phyloP scores from a whole-genome alignment of 2,329 filamentous ascomycete genomes.

The Tolypocladium tropicale region DNA sequence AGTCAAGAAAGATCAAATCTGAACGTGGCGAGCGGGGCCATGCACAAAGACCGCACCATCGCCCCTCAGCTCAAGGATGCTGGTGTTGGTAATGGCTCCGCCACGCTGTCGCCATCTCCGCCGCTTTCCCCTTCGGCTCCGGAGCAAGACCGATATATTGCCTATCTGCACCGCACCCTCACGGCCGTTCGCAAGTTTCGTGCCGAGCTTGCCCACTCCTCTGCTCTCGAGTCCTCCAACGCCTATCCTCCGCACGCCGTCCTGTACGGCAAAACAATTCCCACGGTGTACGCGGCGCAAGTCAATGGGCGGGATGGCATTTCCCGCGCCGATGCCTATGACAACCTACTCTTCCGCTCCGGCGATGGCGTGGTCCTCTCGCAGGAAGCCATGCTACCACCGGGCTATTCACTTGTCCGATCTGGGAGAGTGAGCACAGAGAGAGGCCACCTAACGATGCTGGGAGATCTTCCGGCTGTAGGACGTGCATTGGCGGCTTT shows the following conservation, averaged over 20 bases:
- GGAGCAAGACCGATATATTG: slow-evolving; percentile 25
- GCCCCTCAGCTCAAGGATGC: slow-evolving; percentile 14
- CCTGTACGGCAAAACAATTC: slow-evolving; percentile 78
- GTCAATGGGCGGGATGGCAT: slow-evolving; percentile 67
- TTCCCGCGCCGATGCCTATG: slow-evolving; percentile 66
- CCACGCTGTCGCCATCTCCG: slow-evolving; percentile 11
- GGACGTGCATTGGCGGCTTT: slow-evolving; percentile 64
- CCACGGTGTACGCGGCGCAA: slow-evolving; percentile 73
- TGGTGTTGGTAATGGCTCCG: slow-evolving; percentile 1
- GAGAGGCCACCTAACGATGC: slow-evolving; percentile 74
- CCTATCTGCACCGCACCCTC: slow-evolving; percentile 69
- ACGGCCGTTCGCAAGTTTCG: slow-evolving; percentile 66
- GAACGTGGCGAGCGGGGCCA: background rate
- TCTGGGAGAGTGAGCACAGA: slow-evolving; percentile 72
- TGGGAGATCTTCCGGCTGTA: slow-evolving; percentile 76
- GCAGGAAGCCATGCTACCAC: slow-evolving; percentile 72
- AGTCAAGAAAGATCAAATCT: background rate
- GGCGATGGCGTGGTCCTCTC: slow-evolving; percentile 87
- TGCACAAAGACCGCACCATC: slow-evolving; percentile 30
- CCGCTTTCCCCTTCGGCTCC: slow-evolving; percentile 7
- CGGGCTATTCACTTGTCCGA: slow-evolving; percentile 63
- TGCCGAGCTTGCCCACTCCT: slow-evolving; percentile 54
- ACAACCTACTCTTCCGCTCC: slow-evolving; percentile 75
- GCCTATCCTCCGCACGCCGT: slow-evolving; percentile 72
- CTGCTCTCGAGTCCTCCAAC: slow-evolving; percentile 53